Evolutionary conservation across 208 protist genomes (phyloP).

Genomic region (Leishmania mexicana): DNA sequence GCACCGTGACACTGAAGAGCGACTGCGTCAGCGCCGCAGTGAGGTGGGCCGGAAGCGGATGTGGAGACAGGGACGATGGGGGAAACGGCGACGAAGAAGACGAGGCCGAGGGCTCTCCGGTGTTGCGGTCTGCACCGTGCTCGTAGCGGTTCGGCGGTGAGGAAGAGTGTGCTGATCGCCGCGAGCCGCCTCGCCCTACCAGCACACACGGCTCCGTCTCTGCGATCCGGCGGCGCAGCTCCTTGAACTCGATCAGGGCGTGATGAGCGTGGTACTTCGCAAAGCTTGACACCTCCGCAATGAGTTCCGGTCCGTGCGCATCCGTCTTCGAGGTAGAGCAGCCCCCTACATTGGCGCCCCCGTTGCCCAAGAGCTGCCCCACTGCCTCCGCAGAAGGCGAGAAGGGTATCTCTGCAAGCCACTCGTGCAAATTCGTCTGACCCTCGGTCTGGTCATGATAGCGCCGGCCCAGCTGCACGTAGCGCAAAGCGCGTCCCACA

Average conservation of each 20-base stretch:
- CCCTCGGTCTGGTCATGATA: constrained; percentile 20
- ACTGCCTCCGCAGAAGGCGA: background rate
- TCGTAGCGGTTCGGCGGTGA: background rate
- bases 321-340: background rate
- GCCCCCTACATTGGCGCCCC: too few relatives aligned
- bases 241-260: constrained; percentile 52
- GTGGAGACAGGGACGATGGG: background rate
- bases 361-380: background rate
- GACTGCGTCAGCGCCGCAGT: constrained; percentile 26
- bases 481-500: constrained; percentile 35
- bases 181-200: background rate
- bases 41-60: background rate
- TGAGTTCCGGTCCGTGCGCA: background rate
- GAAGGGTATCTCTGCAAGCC: background rate
- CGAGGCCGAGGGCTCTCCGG: too few relatives aligned
- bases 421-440: constrained; percentile 6
- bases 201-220: background rate
- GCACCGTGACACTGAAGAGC: constrained; percentile 50
- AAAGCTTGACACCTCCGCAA: constrained; percentile 41
- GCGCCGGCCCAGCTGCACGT: constrained; percentile 25
- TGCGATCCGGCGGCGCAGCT: constrained; percentile 5
- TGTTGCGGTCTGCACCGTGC: background rate
- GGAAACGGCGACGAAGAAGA: background rate
- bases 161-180: background rate
- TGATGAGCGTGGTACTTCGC: constrained; percentile 78